Evolutionary conservation across 2,329 filamentous ascomycete species (phyloP).

Genomic region (Diplodia sapinea): DNA sequence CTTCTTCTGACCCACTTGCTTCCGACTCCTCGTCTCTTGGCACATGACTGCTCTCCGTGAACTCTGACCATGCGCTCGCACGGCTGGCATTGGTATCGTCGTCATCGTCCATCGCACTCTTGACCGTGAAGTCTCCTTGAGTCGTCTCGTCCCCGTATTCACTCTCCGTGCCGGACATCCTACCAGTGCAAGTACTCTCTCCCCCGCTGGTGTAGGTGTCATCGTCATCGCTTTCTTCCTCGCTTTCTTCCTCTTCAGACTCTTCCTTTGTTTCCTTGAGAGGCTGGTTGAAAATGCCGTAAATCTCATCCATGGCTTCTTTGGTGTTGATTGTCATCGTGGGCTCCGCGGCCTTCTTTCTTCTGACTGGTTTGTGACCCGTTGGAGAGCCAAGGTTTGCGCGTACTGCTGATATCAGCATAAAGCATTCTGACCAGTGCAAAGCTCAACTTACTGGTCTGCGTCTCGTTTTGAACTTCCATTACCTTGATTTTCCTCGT

Average conservation of each 20-base stretch:
- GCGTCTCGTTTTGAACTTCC: conserved; percentile 77
- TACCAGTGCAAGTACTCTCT: conserved; percentile 82
- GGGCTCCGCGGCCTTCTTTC: conserved; percentile 78
- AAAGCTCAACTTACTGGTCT: conserved; percentile 72
- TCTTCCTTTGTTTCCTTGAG: conserved; percentile 58
- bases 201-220: conserved; percentile 84
- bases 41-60: conserved; percentile 74
- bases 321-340: conserved; percentile 98
- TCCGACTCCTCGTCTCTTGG: conserved; percentile 52
- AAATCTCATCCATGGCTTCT: conserved; percentile 96
- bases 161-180: conserved; percentile 67
- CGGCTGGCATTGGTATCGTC: conserved; percentile 48
- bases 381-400: conserved; percentile 90
- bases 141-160: conserved; percentile 69
- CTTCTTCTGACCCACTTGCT: conserved; percentile 46
- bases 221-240: conserved; percentile 70
- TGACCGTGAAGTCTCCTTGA: conserved; percentile 57
- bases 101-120: conserved; percentile 40
- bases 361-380: conserved; percentile 76
- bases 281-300: conserved; percentile 94
- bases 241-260: conserved; percentile 64
- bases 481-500: conserved; percentile 72
- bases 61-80: conserved; percentile 87
- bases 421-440: neutral
- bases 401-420: conserved; percentile 68